A percentile compares a stretch with the other conserved stretches of the same genome.
Conservation (phyloP, 441 rosid genomes). For the Syzygium malaccense region DNA sequence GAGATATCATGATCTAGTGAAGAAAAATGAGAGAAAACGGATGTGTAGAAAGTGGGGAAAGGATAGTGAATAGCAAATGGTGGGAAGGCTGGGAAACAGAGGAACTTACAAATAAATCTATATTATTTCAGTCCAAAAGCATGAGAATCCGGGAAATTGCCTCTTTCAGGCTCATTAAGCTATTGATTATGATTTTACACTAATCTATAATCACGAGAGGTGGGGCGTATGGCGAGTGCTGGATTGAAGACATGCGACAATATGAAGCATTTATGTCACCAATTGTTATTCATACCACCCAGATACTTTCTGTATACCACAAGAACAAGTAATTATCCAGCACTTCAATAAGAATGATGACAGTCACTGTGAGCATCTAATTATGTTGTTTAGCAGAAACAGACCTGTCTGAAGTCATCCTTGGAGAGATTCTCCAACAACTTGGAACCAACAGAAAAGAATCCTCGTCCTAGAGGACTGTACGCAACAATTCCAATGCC, state of each 20-base stretch:
- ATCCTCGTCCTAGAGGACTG: not conserved
- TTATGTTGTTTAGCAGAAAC: not conserved
- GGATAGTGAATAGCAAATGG: not conserved
- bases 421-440: not conserved
- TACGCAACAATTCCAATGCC: not conserved
- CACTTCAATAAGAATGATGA: not conserved
- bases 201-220: not conserved
- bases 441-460: not conserved
- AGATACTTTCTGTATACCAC: not conserved
- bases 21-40: not conserved
- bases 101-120: not conserved
- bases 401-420: not conserved
- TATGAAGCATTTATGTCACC: not conserved
- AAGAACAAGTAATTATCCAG: not conserved
- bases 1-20: not conserved
- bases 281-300: not conserved
- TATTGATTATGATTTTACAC: not conserved
- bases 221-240: not conserved
- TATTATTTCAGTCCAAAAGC: not conserved
- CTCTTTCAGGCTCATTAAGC: not conserved
- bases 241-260: not conserved
- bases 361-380: not conserved
- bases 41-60: not conserved
- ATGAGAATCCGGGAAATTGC: not conserved
- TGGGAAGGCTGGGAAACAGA: not conserved